Evolutionary conservation across 2,329 filamentous ascomycete genomes (phyloP), one percentile per base, ranked within the genome.

Genomic region (Colletotrichum lupini): DNA sequence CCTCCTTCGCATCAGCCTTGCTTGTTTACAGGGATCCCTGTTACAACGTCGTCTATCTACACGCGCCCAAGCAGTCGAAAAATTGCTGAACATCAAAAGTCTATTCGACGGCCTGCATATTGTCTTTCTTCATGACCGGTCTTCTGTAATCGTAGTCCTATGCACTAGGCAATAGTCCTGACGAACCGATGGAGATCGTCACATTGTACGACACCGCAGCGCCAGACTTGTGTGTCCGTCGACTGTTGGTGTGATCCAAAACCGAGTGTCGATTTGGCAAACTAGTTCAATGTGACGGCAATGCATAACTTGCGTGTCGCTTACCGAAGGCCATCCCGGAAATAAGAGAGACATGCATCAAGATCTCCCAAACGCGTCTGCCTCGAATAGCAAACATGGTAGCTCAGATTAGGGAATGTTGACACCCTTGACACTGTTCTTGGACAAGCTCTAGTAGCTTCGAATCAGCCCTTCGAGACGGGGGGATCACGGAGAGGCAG

Each of bases 1-100:
- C 68, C 68, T 67, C 12, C 60, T 49, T 57, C 49, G 22, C 63
- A 49, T 58, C 63, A 58, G 56, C 63, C 68, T 49, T 22, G 42
- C 42, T 49, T 11, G 42, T 22, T 49, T 11, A 49, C 42, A 19
- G 19, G 19, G 42, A 22, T 4, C 42, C 42, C 19, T 49, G 37
- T 42, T 3, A 42, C 37, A 42, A 49, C 42, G 42, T n/a, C 42
- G 22, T 60, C 6, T 12, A 12, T n/a, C 16, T 9, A 9, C 28
- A 28, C 58, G 28, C 6, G 26, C 4, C 35, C 14, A n/a, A 28
- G 35, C 19, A 16, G 30, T 46, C 7, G 16, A 12, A 28, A 8
- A 3, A 42, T 28, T 37, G 11, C 9, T 14, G 7, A n/a, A 60
- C 14, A n/a, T 16, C 35, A 19, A 22, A 22, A 26, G n/a, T 12